phyloP scores from a whole-genome alignment of 768 basidiomycete genomes.

The Suillus bovinus region DNA sequence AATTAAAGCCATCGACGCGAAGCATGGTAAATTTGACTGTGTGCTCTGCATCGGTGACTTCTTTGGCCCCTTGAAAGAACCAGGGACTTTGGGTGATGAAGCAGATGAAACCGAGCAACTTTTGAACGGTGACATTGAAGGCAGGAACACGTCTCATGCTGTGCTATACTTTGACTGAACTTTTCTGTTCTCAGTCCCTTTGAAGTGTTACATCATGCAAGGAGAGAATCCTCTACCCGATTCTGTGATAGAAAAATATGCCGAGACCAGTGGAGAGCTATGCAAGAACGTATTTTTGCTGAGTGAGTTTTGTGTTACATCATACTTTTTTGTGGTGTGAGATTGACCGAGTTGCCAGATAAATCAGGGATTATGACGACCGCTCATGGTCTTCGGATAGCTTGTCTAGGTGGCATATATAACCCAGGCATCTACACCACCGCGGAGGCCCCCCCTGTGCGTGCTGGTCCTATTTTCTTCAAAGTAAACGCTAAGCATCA shows the following conservation, averaged over 20 bases:
- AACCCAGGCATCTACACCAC: constrained; percentile 58
- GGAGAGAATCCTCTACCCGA: constrained; percentile 77
- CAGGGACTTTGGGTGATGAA: constrained; percentile 28
- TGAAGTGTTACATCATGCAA: constrained; percentile 93
- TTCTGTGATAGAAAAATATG: constrained; percentile 71
- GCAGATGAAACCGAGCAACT: constrained; percentile 60
- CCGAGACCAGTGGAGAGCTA: constrained; percentile 75
- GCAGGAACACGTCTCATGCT: constrained; percentile 36
- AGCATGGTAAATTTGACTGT: constrained; percentile 92
- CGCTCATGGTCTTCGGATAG: constrained; percentile 78
- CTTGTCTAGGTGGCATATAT: constrained; percentile 80
- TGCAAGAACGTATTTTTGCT: constrained; percentile 83
- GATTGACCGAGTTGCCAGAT: constrained; percentile 42
- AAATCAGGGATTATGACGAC: constrained; percentile 84
- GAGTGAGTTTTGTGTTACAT: constrained; percentile 50
- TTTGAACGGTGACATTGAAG: constrained; percentile 66
- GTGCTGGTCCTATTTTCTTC: constrained; percentile 24
- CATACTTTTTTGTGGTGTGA: neutral
- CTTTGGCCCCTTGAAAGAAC: constrained; percentile 59
- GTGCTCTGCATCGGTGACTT: constrained; percentile 85
- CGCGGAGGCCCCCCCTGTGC: constrained; percentile 64
- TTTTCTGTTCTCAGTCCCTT: constrained; percentile 56
- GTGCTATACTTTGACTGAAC: constrained; percentile 12
- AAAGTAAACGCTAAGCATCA: constrained; percentile 5
- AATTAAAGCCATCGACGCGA: constrained; percentile 80